Conservation (phyloP, 495 filamentous ascomycete genomes). For the Sordaria brevicollis region DNA sequence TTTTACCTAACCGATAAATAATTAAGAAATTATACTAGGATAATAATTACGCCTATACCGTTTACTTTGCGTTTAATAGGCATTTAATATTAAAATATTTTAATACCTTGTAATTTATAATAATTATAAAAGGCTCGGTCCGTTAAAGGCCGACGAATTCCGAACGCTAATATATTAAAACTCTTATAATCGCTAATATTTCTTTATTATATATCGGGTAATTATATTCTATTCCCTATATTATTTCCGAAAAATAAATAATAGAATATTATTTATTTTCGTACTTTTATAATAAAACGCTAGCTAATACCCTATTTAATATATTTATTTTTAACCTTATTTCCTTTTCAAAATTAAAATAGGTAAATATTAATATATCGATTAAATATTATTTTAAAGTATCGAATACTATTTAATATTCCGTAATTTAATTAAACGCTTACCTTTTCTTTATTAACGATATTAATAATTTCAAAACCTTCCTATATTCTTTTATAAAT, state of each 20-base stretch:
- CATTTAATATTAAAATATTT: no score
- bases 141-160: no score
- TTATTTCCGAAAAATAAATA: constrained; percentile 2
- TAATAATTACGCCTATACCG: not conserved
- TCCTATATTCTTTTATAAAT: no score
- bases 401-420: not conserved
- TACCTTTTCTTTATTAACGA: no score
- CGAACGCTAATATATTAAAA: no score
- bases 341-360: not conserved
- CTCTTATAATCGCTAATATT: not conserved
- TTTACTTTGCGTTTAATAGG: not conserved
- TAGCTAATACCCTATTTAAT: not conserved
- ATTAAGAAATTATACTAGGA: not conserved
- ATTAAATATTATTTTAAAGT: not conserved
- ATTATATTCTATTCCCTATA: not conserved
- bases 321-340: not conserved
- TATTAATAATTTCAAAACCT: no score
- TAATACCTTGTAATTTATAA: no score
- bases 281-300: not conserved
- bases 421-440: no score
- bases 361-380: not conserved
- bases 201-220: no score
- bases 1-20: not conserved
- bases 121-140: no score
- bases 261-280: no score